These are phyloP conservation scores for Candida mattraensis DNA, from an alignment of 805 yeast genomes.

Conservation along the genomic window DNA sequence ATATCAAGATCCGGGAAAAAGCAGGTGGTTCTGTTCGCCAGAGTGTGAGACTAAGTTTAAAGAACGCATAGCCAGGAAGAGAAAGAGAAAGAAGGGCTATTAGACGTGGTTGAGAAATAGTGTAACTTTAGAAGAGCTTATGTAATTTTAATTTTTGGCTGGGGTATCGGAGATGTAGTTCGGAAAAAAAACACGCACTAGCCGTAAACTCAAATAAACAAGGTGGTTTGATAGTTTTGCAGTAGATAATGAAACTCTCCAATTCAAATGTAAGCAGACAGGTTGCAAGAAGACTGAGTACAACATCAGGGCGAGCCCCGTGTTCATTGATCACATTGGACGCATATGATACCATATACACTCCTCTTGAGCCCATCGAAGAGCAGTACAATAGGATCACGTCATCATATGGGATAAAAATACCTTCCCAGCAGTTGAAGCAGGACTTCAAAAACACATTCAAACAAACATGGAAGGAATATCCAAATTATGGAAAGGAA, in stretches of 20 bases:
- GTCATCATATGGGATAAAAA: conserved; percentile 40
- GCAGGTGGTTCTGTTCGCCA: conserved; percentile 78
- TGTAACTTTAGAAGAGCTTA: conserved; percentile 1
- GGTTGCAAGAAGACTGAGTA: neutral
- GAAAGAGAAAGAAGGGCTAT: conserved; percentile 18
- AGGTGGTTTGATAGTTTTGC: too few species aligned
- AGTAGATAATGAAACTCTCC: too few species aligned
- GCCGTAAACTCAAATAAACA: too few species aligned
- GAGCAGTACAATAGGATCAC: conserved; percentile 55
- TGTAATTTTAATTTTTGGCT: neutral
- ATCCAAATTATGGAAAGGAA: conserved; percentile 65
- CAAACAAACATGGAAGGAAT: conserved; percentile 35
- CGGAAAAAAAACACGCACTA: too few species aligned
- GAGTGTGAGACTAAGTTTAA: conserved; percentile 49
- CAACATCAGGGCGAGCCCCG: conserved; percentile 41
- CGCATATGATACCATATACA: conserved; percentile 65
- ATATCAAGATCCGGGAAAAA: conserved; percentile 80
- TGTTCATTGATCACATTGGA: conserved; percentile 55
- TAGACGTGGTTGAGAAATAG: conserved; percentile 4
- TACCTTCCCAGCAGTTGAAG: conserved; percentile 28
- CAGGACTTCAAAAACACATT: conserved; percentile 34
- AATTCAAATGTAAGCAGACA: neutral
- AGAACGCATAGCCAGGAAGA: conserved; percentile 18
- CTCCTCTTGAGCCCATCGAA: conserved; percentile 53
- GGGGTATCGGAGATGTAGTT: neutral